phyloP scores from a whole-genome alignment of 257 asterid species.

The Solanum lycopersicoides region DNA sequence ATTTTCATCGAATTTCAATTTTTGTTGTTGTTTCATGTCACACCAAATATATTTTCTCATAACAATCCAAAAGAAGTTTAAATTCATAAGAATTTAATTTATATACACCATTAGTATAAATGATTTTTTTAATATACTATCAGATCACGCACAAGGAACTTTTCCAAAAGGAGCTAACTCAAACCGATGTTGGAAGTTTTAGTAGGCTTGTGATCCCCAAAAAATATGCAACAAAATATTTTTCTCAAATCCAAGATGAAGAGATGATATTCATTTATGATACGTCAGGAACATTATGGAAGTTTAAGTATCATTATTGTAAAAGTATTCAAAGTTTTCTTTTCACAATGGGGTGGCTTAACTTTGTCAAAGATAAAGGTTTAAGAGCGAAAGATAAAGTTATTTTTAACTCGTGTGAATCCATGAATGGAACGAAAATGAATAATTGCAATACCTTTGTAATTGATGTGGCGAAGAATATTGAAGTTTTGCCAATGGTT shows the following conservation, averaged over 20 bases:
- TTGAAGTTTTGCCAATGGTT: background rate
- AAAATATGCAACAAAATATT: too few relatives aligned
- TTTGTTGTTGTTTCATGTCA: background rate
- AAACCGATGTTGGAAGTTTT: conserved; percentile 35
- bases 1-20: too few relatives aligned
- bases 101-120: background rate
- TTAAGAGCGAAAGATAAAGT: conserved; percentile 16
- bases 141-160: background rate
- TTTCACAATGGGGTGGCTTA: too few relatives aligned
- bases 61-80: background rate
- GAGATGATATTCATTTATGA: too few relatives aligned
- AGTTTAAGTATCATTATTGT: too few relatives aligned
- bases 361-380: too few relatives aligned
- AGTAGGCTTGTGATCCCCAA: too few relatives aligned
- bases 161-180: conserved; percentile 49
- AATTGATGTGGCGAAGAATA: background rate
- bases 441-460: background rate
- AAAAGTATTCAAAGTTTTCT: too few relatives aligned
- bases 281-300: too few relatives aligned
- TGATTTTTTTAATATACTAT: background rate
- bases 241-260: too few relatives aligned
- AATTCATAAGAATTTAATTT: background rate
- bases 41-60: background rate
- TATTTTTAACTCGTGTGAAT: conserved; percentile 9
- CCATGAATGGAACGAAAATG: background rate